Base-by-base conservation (phyloP, 768 basidiomycete genomes). In the Macrolepiota fuliginosa region DNA sequence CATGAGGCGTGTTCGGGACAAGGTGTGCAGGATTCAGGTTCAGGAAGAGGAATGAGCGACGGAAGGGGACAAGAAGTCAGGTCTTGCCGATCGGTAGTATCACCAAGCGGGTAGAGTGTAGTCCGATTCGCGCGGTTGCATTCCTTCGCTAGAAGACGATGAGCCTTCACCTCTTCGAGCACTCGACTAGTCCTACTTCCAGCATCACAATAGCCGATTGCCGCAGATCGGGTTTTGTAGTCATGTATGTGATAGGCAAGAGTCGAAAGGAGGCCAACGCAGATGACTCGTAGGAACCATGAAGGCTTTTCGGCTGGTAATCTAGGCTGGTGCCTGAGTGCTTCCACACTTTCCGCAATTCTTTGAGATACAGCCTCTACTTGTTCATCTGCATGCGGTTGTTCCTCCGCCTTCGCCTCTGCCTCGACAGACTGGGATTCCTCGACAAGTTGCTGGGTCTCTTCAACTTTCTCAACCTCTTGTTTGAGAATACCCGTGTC, bases 161-260 rank as follows among this genome's bases (percentile, higher is more conserved):
- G 74, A 4, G 73, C 74, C 47, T 81, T 78, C 19, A 86, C 66
- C 13, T 71, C 74, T 61, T 84, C 83, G 54, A 92, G 73, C 2
- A 76, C 75, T 24, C 66, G 71, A 70, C 89, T 94, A 29, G 86
- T 88, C 65, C 78, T 75, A 59, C 72, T 83, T 19, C 83, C 88
- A 37, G 82, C 73, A 64, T 91, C 85, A 69, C 92, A 94, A 72
- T 85, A 94, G 4, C 93, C 92, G 65, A 94, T 86, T 11, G 79
- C 71, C 2, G 86, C 76, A 4, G 92, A 92, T 65, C 89, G 85
- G 12, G 65, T 62, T 74, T 92, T 92, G 77, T 85, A 90, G 17
- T 78, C 77, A 66, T 78, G 65, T 19, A 78, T 63, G 24, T 73
- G 64, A 63, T 71, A 73, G 13, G 71, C 73, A 19, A 73, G 64